phyloP scores from a whole-genome alignment of 1,139 yeast genomes.

The Hemisphaericaspora xylanilytica region DNA sequence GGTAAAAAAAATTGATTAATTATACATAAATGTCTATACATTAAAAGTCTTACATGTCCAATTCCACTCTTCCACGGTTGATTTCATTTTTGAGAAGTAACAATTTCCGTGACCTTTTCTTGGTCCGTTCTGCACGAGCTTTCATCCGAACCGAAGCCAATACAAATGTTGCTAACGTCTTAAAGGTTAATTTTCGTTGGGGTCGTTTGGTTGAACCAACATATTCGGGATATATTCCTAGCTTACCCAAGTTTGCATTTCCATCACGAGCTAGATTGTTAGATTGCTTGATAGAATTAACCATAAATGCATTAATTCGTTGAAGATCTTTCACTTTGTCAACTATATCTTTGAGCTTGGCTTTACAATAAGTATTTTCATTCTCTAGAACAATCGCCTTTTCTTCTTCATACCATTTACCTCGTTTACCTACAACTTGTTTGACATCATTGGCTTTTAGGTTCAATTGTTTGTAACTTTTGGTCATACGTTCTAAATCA shows the following conservation, averaged over 20 bases:
- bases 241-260: constrained; percentile 40
- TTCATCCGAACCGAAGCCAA: constrained; percentile 55
- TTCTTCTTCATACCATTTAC: constrained; percentile 4
- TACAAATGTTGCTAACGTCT: constrained; percentile 48
- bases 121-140: constrained; percentile 29
- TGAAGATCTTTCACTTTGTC: constrained; percentile 48
- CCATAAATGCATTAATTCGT: constrained; percentile 50
- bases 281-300: constrained; percentile 45
- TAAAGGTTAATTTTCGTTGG: constrained; percentile 28
- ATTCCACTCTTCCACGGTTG: constrained; percentile 2
- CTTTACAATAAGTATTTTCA: constrained; percentile 37
- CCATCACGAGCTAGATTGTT: constrained; percentile 34
- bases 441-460: constrained; percentile 5
- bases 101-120: neutral
- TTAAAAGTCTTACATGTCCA: constrained; percentile 1
- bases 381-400: constrained; percentile 13
- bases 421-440: neutral
- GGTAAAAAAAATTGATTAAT: constrained; percentile 16
- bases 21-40: neutral
- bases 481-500: constrained; percentile 9
- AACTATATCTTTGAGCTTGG: constrained; percentile 36
- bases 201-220: constrained; percentile 2
- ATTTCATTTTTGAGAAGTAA: constrained; percentile 1
- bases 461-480: constrained; percentile 9
- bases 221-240: constrained; percentile 52